phyloP scores from a whole-genome alignment of 331 rosid genomes.

The Arachis monticola region DNA sequence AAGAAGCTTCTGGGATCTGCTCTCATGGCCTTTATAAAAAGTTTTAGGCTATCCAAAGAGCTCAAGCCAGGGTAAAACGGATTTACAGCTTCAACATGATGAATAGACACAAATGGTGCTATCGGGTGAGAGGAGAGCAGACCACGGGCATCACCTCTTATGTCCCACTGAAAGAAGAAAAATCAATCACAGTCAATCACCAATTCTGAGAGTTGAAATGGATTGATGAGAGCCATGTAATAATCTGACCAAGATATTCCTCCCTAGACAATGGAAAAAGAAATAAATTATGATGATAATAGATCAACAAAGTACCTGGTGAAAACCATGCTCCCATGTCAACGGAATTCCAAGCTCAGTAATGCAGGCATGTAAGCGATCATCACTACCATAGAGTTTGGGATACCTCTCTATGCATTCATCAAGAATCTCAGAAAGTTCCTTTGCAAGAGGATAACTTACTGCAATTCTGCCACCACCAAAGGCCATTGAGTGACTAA shows the following conservation, averaged over 20 bases:
- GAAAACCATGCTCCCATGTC: conserved; percentile 27
- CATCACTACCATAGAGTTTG: conserved; percentile 83
- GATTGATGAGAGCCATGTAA: conserved; percentile 22
- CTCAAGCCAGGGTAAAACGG: conserved; percentile 73
- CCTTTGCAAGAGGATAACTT: conserved; percentile 64
- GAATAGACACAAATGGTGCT: conserved; percentile 81
- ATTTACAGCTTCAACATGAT: conserved; percentile 76
- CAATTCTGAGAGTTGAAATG: conserved; percentile 35
- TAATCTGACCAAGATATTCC: conserved; percentile 2
- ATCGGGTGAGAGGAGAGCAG: conserved; percentile 79
- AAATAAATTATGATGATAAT: background rate
- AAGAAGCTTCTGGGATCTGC: conserved; percentile 65
- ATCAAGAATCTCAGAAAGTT: conserved; percentile 65
- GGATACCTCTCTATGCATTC: conserved; percentile 77
- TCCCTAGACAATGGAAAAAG: conserved; percentile 23
- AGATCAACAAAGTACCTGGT: conserved; percentile 48
- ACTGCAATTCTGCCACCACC: conserved; percentile 81
- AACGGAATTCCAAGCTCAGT: conserved; percentile 77
- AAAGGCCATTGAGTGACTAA: conserved; percentile 81
- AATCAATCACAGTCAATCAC: conserved; percentile 41
- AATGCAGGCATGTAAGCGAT: conserved; percentile 79
- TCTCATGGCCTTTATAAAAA: conserved; percentile 72
- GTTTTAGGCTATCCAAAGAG: conserved; percentile 71
- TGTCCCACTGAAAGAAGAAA: conserved; percentile 63
- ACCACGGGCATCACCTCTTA: conserved; percentile 74